These are phyloP conservation scores for Phytopythium chamaehyphon DNA, from an alignment of 352 stramenopile species.

Conservation along the genomic window DNA sequence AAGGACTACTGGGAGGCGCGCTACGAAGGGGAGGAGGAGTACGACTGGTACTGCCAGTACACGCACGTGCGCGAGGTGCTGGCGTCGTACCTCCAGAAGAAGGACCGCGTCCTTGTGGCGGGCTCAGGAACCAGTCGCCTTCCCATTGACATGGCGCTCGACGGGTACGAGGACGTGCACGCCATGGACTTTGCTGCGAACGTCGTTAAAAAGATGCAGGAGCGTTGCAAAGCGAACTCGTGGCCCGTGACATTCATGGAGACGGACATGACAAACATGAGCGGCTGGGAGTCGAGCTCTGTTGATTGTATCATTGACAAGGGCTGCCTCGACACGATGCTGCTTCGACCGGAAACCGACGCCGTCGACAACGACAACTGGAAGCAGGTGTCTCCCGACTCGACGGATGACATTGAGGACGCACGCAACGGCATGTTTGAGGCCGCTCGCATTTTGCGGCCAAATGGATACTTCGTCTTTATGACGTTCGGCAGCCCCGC, in stretches of 20 bases:
- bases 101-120: conserved; percentile 24
- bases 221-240: conserved; percentile 18
- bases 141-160: conserved; percentile 39
- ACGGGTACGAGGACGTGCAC: conserved; percentile 40
- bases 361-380: conserved; percentile 30
- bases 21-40: conserved; percentile 46
- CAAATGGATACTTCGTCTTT: conserved; percentile 33
- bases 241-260: conserved; percentile 37
- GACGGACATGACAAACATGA: conserved; percentile 45
- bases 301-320: conserved; percentile 56
- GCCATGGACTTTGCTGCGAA: conserved; percentile 54
- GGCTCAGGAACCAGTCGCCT: conserved; percentile 48
- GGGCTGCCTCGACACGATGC: conserved; percentile 53
- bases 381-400: conserved; percentile 37
- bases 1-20: conserved; percentile 55
- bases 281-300: conserved; percentile 22
- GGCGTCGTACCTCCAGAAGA: conserved; percentile 26
- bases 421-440: conserved; percentile 34
- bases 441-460: conserved; percentile 34
- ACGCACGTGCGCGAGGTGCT: conserved; percentile 35
- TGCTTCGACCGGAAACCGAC: conserved; percentile 45
- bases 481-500: conserved; percentile 45
- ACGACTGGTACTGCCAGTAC: conserved; percentile 61
- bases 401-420: conserved; percentile 32
- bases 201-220: conserved; percentile 47